Base-by-base conservation (phyloP, 2,329 filamentous ascomycete genomes). In the Penicillium capsulatum region DNA sequence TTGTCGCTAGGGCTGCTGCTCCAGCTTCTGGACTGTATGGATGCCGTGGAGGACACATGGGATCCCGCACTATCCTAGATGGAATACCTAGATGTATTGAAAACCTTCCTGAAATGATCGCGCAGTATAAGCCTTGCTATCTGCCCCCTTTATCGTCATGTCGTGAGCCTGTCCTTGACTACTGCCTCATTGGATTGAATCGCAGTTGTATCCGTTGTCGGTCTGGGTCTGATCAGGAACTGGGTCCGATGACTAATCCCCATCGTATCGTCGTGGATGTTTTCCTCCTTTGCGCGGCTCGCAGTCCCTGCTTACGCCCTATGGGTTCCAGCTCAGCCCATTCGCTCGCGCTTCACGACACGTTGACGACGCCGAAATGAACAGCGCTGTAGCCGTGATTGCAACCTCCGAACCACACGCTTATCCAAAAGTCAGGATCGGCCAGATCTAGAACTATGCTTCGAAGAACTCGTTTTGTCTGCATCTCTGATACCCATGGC, bases 401-500 rank as follows among this genome's bases (percentile, higher is more conserved):
- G 7, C 14, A 40, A 28, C 40, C 13, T 7, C 22, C 22, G 5
- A 36, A 33, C 20, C 10, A 11, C 11, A 11, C 3, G n/a, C 29
- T 29, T 20, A 35, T 14, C 13, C 20, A 17, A 17, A 34, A 16
- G 16, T 17, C 5, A 11, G 4, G 17, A 26, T 8, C 9, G 10
- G 26, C 30, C 10, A 38, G 35, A 15, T 22, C 35, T 38, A 29
- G 17, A 30, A 38, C 24, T 17, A 61, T 62, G 57, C 50, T 39
- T 31, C 60, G 51, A 42, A 72, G 64, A 44, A 73, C 74, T 31
- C 71, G 76, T 43, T 69, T 80, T 31, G 73, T 80, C 19, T 79
- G 76, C 59, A 67, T 80, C 40, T 79, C 76, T 3, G 77, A 80
- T 56, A 80, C 76, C 13, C 75, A 80, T 53, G 73, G 71, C 41